Conservation (phyloP, 768 basidiomycete species). For the Termitomyces sp. region DNA sequence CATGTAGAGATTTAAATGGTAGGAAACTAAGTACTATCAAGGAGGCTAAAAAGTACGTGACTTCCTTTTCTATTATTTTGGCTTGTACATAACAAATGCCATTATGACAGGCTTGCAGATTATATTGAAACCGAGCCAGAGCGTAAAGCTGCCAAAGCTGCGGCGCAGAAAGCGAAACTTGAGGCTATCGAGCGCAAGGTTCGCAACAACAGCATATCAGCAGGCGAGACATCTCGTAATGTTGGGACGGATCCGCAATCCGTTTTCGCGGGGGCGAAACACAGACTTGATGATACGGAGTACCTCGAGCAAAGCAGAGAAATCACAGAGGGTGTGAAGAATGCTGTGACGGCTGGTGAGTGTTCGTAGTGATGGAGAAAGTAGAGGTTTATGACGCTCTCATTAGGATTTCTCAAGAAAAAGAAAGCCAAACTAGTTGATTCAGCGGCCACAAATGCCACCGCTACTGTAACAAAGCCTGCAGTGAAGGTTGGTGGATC, state of each 20-base stretch:
- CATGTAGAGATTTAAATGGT: slow-evolving; percentile 89
- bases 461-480: not conserved
- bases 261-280: slow-evolving; percentile 68
- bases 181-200: slow-evolving; percentile 82
- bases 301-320: slow-evolving; percentile 90
- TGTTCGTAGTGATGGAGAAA: not conserved
- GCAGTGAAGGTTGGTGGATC: not conserved
- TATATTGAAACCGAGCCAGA: slow-evolving; percentile 84
- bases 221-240: slow-evolving; percentile 25
- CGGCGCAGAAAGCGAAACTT: slow-evolving; percentile 77
- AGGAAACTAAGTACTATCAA: slow-evolving; percentile 90
- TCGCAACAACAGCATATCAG: slow-evolving; percentile 33
- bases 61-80: not conserved
- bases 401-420: slow-evolving; percentile 63
- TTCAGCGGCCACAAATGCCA: slow-evolving; percentile 12
- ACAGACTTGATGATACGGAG: slow-evolving; percentile 87
- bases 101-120: slow-evolving; percentile 58
- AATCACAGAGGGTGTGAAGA: slow-evolving; percentile 87
- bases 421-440: slow-evolving; percentile 58
- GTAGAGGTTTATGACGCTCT: not conserved
- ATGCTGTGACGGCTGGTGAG: slow-evolving; percentile 80
- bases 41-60: slow-evolving; percentile 84
- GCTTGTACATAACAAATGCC: not conserved
- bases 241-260: slow-evolving; percentile 31
- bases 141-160: slow-evolving; percentile 70